Evolutionary conservation across 306 rosid species (phyloP), one percentile per base, ranked within the genome.

Genomic region (Gillenia trifoliata): DNA sequence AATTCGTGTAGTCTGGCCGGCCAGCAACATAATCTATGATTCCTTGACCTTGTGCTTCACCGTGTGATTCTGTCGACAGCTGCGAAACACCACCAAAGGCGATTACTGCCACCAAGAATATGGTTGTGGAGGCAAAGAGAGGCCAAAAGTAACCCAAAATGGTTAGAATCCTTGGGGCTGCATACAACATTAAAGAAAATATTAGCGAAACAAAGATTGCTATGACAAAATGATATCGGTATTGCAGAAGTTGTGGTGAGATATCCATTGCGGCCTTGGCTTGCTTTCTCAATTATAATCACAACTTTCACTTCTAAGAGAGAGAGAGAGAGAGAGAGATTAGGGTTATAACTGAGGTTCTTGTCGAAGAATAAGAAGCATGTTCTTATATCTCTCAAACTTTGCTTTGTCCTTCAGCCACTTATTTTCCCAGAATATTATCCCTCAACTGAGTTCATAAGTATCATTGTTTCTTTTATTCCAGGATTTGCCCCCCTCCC

Each of bases 131-230:
- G 69, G 88, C 93, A 64, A 93, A 85, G 60, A 93, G 87, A 43
- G 96, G 97, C 98, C 92, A 91, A 76, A 93, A 93, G 76, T 79
- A 91, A 29, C 88, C 87, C 74, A 93, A 29, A 69, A 93, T 84
- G 66, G 64, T 81, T 11, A 87, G n/a, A 43, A 91, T 52, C 55
- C 85, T 57, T 2, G 96, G 98, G 3, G 91, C 91, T 33, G 77
- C 93, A 77, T 88, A 91, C 11, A 89, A 50, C 36, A 86, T 2
- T 64, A 87, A 77, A 40, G 86, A 89, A 59, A 86, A 33, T 16
- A 75, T 36, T 36, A 83, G 40, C 36, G 88, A 81, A 72, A 83
- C 78, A 67, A 86, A 63, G 76, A 85, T 74, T 41, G 89, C 85
- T 75, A 75, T 76, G 83, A 77, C 81, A 29, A 91, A 57, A 52